Conservation (phyloP, 2,329 filamentous ascomycete species). For the Phialocephala sp. region DNA sequence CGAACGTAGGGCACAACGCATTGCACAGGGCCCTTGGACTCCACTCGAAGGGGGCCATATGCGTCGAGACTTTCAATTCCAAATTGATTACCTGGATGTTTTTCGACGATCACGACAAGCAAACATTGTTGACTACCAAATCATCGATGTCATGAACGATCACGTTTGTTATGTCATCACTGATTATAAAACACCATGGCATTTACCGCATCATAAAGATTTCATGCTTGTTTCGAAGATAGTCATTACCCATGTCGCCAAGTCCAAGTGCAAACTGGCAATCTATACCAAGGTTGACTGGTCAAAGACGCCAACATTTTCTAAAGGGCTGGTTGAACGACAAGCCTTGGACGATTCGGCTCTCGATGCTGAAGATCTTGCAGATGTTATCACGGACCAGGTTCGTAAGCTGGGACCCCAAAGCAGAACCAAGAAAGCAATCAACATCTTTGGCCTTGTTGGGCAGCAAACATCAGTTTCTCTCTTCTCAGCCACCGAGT, state of each 20-base stretch:
- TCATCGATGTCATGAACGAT: constrained; percentile 82
- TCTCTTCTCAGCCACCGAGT: constrained; percentile 57
- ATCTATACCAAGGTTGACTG: constrained; percentile 90
- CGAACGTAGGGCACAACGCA: constrained; percentile 77
- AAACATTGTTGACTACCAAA: constrained; percentile 80
- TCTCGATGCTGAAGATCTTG: constrained; percentile 75
- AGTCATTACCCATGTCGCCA: constrained; percentile 91
- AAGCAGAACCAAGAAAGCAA: constrained; percentile 76
- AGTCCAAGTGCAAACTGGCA: constrained; percentile 89
- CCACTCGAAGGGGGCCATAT: constrained; percentile 72
- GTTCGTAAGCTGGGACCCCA: constrained; percentile 75
- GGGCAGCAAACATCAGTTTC: constrained; percentile 71
- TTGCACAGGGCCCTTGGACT: constrained; percentile 86
- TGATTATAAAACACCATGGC: constrained; percentile 64
- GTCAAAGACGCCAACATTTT: constrained; percentile 68
- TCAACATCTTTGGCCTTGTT: constrained; percentile 79
- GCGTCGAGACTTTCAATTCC: constrained; percentile 81
- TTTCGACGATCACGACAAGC: constrained; percentile 65
- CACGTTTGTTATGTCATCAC: constrained; percentile 72
- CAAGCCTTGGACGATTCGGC: constrained; percentile 78
- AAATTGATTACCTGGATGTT: constrained; percentile 70
- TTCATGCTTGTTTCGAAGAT: constrained; percentile 89
- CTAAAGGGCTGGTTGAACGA: constrained; percentile 66
- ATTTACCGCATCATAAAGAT: constrained; percentile 78
- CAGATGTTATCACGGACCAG: constrained; percentile 78